Base-by-base conservation (phyloP, 495 filamentous ascomycete species). In the Gamarada debralockiae region DNA sequence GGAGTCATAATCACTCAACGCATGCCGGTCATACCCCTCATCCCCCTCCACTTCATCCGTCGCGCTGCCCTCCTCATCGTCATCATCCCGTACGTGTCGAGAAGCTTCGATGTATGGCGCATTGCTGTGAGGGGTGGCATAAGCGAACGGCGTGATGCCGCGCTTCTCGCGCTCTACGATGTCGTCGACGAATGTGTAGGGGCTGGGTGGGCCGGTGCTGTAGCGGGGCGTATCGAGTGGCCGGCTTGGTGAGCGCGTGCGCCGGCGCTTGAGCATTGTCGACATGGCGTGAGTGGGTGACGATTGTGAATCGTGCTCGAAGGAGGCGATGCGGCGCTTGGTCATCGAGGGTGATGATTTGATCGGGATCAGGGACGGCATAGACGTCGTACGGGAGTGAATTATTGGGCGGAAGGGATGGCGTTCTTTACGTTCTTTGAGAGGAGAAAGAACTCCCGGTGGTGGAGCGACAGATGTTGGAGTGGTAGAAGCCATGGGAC, bases 101-200 rank as follows among this genome's bases (percentile, higher is more conserved):
- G 59, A 58, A 37, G 34, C 48, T 22, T 62, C 59, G 18, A 56
- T 52, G 39, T 60, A 61, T 10, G 73, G 72, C 7, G 67, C 70
- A 50, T 76, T 77, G 57, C 77, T 81, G 51, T 76, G 63, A 7
- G 80, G 80, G 6, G 80, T 84, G 1, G 74, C 75, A 40, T 69
- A 78, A 41, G 70, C 73, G 45, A 67, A 68, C 2, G 74, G 77
- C 0, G 78, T 80, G 2, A 67, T 70, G 4, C 65, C 64, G 22
- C 74, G 64, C 36, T 62, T 60, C 18, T 25, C 42, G 21, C 57
- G 58, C 3, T 65, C 60, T 1, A 44, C 50, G 3, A 56, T 55
- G 13, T 66, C 63, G 7, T 63, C 42, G 0, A 39, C 24, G 39
- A 64, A 60, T 3, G 65, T 61, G 55, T 67, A 63, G 22, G 67